These are phyloP conservation scores for Schoenoplectus triqueter DNA, from an alignment of 202 grass and related monocot genomes.

Conservation along the genomic window DNA sequence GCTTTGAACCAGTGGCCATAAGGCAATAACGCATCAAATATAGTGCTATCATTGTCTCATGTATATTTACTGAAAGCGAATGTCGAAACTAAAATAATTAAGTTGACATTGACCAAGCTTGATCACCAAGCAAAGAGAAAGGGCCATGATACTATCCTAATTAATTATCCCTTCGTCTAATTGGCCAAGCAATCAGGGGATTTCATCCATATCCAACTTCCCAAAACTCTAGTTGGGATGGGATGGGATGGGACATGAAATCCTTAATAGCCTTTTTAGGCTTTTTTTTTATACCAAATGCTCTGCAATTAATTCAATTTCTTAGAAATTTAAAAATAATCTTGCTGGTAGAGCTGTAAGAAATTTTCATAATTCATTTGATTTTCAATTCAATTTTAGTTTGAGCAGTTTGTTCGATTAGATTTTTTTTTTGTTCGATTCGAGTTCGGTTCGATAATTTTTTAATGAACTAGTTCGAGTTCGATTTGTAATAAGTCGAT, in stretches of 20 bases:
- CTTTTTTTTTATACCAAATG: not conserved
- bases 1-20: not conserved
- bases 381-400: too few species aligned
- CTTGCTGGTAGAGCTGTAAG: too few species aligned
- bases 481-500: too few species aligned
- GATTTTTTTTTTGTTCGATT: too few species aligned
- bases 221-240: not conserved
- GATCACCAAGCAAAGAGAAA: not conserved
- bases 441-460: too few species aligned
- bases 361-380: too few species aligned
- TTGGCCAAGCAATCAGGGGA: not conserved
- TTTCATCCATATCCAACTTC: not conserved
- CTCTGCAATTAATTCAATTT: not conserved
- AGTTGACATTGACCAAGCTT: not conserved
- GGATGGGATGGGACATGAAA: not conserved
- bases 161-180: not conserved
- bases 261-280: not conserved
- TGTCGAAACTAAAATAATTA: not conserved
- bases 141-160: not conserved
- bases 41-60: too few species aligned
- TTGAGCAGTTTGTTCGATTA: too few species aligned
- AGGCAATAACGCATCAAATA: not conserved
- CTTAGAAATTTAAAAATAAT: not conserved
- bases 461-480: too few species aligned
- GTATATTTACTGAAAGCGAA: not conserved